A percentile compares a stretch with the other conserved stretches of the same genome.
Evolutionary conservation across 2,329 filamentous ascomycete species (phyloP).

Genomic region (Fonsecaea nubica): DNA sequence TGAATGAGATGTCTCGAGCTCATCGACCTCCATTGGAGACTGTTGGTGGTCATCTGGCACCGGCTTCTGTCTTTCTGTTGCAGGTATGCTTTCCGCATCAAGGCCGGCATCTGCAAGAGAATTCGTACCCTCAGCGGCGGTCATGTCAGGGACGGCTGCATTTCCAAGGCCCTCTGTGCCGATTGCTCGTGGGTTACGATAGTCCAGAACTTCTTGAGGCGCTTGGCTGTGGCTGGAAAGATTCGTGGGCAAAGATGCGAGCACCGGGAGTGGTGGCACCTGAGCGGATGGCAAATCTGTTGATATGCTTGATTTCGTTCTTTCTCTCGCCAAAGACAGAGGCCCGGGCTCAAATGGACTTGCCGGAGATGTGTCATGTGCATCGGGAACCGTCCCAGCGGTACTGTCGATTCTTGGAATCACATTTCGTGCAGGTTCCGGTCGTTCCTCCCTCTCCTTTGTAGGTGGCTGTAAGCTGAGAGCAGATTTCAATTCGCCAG

Average conservation of each 20-base stretch:
- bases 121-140: neutral
- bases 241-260: slow-evolving; percentile 23
- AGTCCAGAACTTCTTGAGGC: slow-evolving; percentile 10
- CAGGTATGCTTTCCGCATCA: neutral
- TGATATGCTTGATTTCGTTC: slow-evolving; percentile 10
- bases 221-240: slow-evolving; percentile 28
- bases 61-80: neutral
- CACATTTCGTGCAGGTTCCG: neutral
- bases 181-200: neutral
- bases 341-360: neutral
- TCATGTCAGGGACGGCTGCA: neutral
- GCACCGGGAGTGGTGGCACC: slow-evolving; percentile 8
- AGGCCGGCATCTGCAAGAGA: neutral
- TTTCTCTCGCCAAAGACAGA: slow-evolving; percentile 24
- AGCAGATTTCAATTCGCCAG: neutral
- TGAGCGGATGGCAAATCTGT: slow-evolving; percentile 27
- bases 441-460: neutral
- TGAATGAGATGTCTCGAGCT: neutral
- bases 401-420: neutral
- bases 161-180: neutral
- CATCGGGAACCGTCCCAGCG: slow-evolving; percentile 17
- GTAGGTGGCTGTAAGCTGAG: neutral
- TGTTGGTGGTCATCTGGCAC: neutral
- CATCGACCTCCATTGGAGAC: neutral
- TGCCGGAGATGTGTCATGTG: slow-evolving; percentile 6